phyloP scores from a whole-genome alignment of 2,329 filamentous ascomycete species.

The Teratosphaeria pseudoeucalypti region DNA sequence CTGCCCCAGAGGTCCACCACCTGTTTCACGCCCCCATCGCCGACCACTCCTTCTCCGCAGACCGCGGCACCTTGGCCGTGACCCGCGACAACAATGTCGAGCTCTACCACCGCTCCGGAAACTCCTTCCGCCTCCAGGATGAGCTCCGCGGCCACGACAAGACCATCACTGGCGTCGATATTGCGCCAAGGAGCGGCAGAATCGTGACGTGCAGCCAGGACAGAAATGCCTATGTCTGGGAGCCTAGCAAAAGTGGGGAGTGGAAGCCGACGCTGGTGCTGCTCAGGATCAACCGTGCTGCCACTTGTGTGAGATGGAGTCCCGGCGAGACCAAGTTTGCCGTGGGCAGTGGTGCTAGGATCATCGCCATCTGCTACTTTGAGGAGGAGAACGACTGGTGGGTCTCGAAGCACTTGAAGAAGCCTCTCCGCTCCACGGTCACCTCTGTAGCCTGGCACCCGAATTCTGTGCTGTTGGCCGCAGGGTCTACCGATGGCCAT shows the following conservation, averaged over 20 bases:
- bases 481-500: slow-evolving; percentile 94
- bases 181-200: slow-evolving; percentile 78
- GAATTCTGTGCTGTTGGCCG: slow-evolving; percentile 88
- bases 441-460: slow-evolving; percentile 94
- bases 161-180: slow-evolving; percentile 90
- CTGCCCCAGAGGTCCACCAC: slow-evolving; percentile 82
- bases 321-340: slow-evolving; percentile 96
- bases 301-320: slow-evolving; percentile 94
- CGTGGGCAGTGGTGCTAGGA: slow-evolving; percentile 86
- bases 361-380: slow-evolving; percentile 96
- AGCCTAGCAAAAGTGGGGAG: slow-evolving; percentile 55
- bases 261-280: slow-evolving; percentile 97
- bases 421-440: slow-evolving; percentile 94
- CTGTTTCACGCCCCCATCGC: slow-evolving; percentile 94
- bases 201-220: slow-evolving; percentile 99
- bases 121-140: slow-evolving; percentile 53
- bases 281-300: slow-evolving; percentile 90
- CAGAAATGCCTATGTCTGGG: slow-evolving; percentile 96
- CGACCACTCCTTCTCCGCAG: slow-evolving; percentile 95
- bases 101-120: slow-evolving; percentile 72
- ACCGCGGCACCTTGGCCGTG: slow-evolving; percentile 79
- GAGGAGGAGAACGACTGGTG: slow-evolving; percentile 99
- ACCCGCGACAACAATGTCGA: slow-evolving; percentile 83
- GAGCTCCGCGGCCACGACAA: slow-evolving; percentile 96
- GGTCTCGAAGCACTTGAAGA: slow-evolving; percentile 99